Evolutionary conservation across 2,329 filamentous ascomycete species (phyloP).

Genomic region (Colletotrichum sp.): DNA sequence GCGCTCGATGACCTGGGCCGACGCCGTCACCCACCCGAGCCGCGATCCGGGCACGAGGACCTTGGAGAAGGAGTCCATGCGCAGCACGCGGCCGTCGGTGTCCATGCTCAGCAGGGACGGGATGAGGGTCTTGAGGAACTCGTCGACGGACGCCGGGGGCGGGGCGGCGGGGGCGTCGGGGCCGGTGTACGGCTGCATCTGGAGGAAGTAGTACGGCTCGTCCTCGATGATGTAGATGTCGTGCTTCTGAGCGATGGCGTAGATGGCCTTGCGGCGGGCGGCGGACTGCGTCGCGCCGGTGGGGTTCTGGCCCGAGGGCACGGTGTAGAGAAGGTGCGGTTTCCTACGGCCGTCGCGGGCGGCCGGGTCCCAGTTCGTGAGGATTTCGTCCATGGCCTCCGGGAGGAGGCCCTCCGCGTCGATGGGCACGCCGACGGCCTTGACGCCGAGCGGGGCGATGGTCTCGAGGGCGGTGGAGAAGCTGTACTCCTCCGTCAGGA

Average conservation of each 20-base stretch:
- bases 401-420: slow-evolving; percentile 61
- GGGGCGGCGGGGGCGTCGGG: slow-evolving; percentile 54
- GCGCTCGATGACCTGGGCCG: slow-evolving; percentile 81
- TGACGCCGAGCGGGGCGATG: slow-evolving; percentile 56
- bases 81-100: slow-evolving; percentile 84
- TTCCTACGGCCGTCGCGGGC: slow-evolving; percentile 50
- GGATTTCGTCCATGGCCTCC: slow-evolving; percentile 53
- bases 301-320: slow-evolving; percentile 85
- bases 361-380: slow-evolving; percentile 53
- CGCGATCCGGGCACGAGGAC: slow-evolving; percentile 84
- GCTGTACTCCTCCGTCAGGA: slow-evolving; percentile 90
- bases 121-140: slow-evolving; percentile 75
- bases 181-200: slow-evolving; percentile 78
- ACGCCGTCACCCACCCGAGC: slow-evolving; percentile 87
- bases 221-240: slow-evolving; percentile 89
- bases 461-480: slow-evolving; percentile 77
- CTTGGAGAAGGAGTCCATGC: slow-evolving; percentile 93
- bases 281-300: slow-evolving; percentile 82
- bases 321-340: slow-evolving; percentile 63
- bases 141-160: slow-evolving; percentile 66
- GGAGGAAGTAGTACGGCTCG: slow-evolving; percentile 93
- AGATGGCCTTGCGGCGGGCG: slow-evolving; percentile 73
- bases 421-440: slow-evolving; percentile 53
- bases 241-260: slow-evolving; percentile 80
- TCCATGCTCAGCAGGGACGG: slow-evolving; percentile 83